Base-by-base conservation (phyloP, 1,139 yeast species). In the Pichia norvegensis region DNA sequence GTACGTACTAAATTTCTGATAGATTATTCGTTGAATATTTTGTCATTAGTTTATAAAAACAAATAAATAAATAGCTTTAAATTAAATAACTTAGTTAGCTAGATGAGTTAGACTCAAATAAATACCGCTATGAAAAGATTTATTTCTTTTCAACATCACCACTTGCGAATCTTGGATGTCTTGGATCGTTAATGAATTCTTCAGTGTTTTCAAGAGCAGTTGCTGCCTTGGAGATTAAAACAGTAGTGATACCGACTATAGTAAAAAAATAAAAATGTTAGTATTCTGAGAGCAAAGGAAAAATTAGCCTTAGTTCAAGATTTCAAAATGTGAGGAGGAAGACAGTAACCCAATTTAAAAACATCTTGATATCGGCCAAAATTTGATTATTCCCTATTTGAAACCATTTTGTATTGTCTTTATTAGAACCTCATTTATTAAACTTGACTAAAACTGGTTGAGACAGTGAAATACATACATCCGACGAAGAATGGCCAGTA, bases 101-200 rank as follows among this genome's bases (percentile, higher is more conserved):
- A 38, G 36, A 37, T 43, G 29, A 43, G 40, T 38, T 40, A 44
- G 9, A 27, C 16, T 40, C 40, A 36, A 31, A n/a, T 41, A 19
- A 36, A 43, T 36, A 45, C 17, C 7, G 14, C 6, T 11, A 29
- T 29, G 7, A 29, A 10, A 10, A 11, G 43, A 48, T 45, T 51
- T 58, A 61, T 57, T 58, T 60, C 54, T 55, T 55, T 55, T 58
- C 72, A 67, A 52, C 72, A 55, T 73, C 80, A 63, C 81, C 81
- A 58, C 70, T 69, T 54, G 60, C 60, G 62, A 79, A 78, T 67
- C 84, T 74, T 64, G 87, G 88, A 72, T 81, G 79, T 70, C 86
- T 79, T 68, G 88, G 88, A 67, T 81, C 87, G 67, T 81, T 80
- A 68, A 76, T 73, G 72, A 76, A 81, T 67, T 80, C 85, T 48